Evolutionary conservation across 495 filamentous ascomycete species (phyloP), one percentile per base, ranked within the genome.

Genomic region (Lasiosphaeriaceae sp.): DNA sequence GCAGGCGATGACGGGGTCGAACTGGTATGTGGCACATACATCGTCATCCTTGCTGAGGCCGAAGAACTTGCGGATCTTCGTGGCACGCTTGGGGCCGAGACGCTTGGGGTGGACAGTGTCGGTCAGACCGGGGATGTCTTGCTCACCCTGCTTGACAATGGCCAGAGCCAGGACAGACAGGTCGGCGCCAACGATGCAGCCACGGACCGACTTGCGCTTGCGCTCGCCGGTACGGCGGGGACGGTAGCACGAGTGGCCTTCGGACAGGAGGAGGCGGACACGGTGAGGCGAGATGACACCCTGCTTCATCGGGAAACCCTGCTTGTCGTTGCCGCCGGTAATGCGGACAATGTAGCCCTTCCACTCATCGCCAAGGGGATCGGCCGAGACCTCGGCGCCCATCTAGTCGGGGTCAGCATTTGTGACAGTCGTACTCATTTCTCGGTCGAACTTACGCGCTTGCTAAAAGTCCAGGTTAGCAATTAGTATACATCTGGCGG

Each of bases 301-400:
- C 86, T 98, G 94, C 89, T 97, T 97, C 94, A 98, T 98, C 60
- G 94, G 94, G 83, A 98, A 98, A 81, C 94, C 94, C 82, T 98
- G 94, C 89, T 98, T 98, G 89, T 98, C 94, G 87, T 98, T 98
- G 76, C 95, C 94, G 74, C 94, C 94, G 70, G 94, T 98, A 80
- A 98, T 97, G 74, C 86, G 89, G 85, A 92, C 87, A 79, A 95
- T 85, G 81, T 97, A 98, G 75, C 94, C 94, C 83, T 94, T 95
- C 88, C 93, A 98, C 80, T 98, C 94, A 73, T 96, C 89, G 65
- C 94, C 95, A 68, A 98, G 85, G 72, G 85, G 86, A 78, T 98
- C 94, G 71, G 85, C 94, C 61, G 86, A 77, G 70, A 98, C 92
- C 85, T 98, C 94, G 74, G 87, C 84, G 76, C 94, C 94, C 94